Base-by-base conservation (phyloP, 2,329 filamentous ascomycete genomes). In the Lachnellula willkommii region DNA sequence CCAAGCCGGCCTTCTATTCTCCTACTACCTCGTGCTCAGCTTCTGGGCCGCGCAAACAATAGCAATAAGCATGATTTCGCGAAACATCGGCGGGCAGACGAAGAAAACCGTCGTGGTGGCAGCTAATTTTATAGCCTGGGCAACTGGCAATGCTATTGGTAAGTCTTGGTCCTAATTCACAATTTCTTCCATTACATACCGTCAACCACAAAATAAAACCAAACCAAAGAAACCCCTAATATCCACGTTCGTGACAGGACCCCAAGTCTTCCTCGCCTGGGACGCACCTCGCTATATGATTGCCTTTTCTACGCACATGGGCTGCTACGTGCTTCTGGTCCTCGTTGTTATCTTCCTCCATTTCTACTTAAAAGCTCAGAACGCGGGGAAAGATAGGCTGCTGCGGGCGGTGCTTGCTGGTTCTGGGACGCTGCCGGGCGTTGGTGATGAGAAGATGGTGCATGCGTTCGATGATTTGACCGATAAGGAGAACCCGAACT, bases 31-130 rank as follows among this genome's bases (percentile, higher is more conserved):
- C 59, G 85, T 83, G 0, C 77, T 90, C 17, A 89, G 84, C 5
- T 91, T 91, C 78, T 90, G 87, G 87, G 84, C 87, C 0, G 86
- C 85, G 0, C 82, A 87, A 65, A 87, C 83, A 1, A 74, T 89
- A 12, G 75, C 79, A 7, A 77, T 90, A 63, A 85, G 83, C 14
- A 79, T 90, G 71, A 77, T 75, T 3, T 72, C 77, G 3, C 76
- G 77, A 56, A 82, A 81, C 65, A 69, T 79, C 47, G 75, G 74
- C 5, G 79, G 78, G 5, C 73, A 74, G 22, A 81, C 79, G 4
- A 81, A 81, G 68, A 75, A 78, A 26, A 74, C 77, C 11, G 77
- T 79, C 50, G 77, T 77, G 3, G 72, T 74, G 9, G 76, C 77
- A 17, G 66, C 78, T 50, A 72, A 81, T 60, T 75, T 75, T 49